Conservation (phyloP, 768 basidiomycete genomes). For the Chalciporus piperatus region DNA sequence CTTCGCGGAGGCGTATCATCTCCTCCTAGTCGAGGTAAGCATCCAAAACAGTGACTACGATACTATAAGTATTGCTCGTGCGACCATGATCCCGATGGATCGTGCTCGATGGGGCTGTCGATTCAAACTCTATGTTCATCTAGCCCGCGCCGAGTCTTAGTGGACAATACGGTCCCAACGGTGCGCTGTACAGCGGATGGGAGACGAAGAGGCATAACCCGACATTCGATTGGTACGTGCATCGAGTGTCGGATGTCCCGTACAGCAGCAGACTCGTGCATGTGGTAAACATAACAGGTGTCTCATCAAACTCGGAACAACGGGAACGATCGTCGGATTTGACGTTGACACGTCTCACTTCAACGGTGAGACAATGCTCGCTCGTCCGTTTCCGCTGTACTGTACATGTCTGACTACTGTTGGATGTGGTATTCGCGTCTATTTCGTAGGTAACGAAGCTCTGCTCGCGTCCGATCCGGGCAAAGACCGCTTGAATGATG, state of each 20-base stretch:
- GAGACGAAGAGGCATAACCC: constrained; percentile 90
- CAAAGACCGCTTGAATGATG: constrained; percentile 45
- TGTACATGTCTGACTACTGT: neutral
- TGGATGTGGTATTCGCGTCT: neutral
- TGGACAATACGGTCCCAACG: constrained; percentile 96
- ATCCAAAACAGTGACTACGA: neutral
- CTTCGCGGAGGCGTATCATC: constrained; percentile 83
- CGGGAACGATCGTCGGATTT: constrained; percentile 72
- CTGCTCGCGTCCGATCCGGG: constrained; percentile 43
- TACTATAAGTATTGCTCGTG: neutral
- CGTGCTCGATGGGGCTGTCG: neutral
- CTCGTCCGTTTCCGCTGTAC: constrained; percentile 4
- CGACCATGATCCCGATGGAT: neutral
- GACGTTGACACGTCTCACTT: constrained; percentile 97
- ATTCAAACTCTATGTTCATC: neutral
- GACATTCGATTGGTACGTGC: constrained; percentile 74
- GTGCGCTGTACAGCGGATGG: constrained; percentile 94
- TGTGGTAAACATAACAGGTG: constrained; percentile 52
- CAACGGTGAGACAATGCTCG: constrained; percentile 53
- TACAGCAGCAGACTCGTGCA: neutral
- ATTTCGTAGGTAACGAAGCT: constrained; percentile 70
- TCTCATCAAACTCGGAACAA: constrained; percentile 83
- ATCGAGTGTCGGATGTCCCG: neutral
- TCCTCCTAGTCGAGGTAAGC: constrained; percentile 78
- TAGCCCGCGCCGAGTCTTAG: constrained; percentile 89